A percentile compares a stretch with the other conserved stretches of the same genome.
Conservation (phyloP, 305 asterid species). For the Petunia hybrid region DNA sequence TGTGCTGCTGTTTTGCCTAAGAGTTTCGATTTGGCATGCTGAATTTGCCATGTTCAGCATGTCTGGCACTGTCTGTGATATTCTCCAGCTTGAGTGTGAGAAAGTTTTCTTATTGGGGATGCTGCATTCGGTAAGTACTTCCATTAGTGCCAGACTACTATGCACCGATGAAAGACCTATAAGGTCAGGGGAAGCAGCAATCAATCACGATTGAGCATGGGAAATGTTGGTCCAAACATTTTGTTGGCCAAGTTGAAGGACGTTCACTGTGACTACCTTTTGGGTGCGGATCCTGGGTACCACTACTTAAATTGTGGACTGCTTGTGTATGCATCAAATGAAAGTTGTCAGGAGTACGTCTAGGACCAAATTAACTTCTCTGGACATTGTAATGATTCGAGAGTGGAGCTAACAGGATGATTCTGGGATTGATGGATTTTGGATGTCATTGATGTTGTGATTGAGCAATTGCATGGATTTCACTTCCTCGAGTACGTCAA, state of each 20-base stretch:
- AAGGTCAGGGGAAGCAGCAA: neutral
- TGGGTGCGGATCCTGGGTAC: no score
- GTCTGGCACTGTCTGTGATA: neutral
- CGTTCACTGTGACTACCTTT: no score
- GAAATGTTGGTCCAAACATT: neutral
- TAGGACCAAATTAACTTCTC: neutral
- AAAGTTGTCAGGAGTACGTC: neutral
- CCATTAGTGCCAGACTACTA: neutral
- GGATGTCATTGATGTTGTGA: no score
- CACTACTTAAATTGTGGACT: neutral
- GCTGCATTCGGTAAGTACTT: neutral
- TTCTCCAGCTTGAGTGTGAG: neutral
- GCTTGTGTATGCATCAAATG: neutral
- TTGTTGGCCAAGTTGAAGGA: neutral
- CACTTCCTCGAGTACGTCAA: no score
- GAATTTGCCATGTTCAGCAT: neutral
- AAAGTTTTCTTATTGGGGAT: neutral
- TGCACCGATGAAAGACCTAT: neutral
- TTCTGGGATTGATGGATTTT: no score
- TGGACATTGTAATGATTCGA: no score
- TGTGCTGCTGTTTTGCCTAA: neutral
- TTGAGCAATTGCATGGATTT: no score
- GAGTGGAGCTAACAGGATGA: no score
- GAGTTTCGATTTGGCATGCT: neutral
- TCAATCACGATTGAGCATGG: neutral